Evolutionary conservation across 2,329 filamentous ascomycete genomes (phyloP), one percentile per base, ranked within the genome.

Genomic region (Elsinoe ampelina): DNA sequence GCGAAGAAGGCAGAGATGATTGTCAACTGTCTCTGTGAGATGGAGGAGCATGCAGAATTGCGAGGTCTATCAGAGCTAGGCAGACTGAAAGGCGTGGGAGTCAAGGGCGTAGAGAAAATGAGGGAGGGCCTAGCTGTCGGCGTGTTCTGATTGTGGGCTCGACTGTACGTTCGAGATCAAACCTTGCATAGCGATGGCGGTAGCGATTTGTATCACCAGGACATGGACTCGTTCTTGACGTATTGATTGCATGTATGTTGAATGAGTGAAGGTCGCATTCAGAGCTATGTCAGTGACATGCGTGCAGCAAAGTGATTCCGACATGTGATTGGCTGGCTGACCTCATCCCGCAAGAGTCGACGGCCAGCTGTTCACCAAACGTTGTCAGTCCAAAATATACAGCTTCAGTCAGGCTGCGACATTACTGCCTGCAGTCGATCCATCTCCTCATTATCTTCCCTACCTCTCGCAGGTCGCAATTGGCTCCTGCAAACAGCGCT

Each of bases 1-100:
- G 76, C 81, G 1, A 89, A 89, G 73, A 86, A 84, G 68, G 86
- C 86, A 2, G 74, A 77, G 58, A 72, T 70, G 10, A 78, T 78
- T 36, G 75, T 78, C 1, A 73, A 73, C 38, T 73, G 70, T 59
- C 62, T 78, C 11, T 70, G 74, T 32, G 75, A 77, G 61, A 68
- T 76, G 67, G 71, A 66, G 4, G 70, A 70, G 62, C 26, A 39
- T 56, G 59, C 48, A 20, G 57, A 57, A 45, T 50, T 57, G 56
- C 59, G 20, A 56, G 72, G 72, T 58, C 57, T 78, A 30, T 70
- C 70, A 30, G 66, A 73, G 55, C 61, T 78, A 55, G 74, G 73
- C 1, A 68, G 71, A 62, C 58, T 78, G 57, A 77, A 73, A 60
- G 76, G 76, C 3, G 76, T 78, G 0, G 76, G 76, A 0, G 66